Conservation (phyloP, 192 early-diverging fungal species). For the Glomus cerebriforme region DNA sequence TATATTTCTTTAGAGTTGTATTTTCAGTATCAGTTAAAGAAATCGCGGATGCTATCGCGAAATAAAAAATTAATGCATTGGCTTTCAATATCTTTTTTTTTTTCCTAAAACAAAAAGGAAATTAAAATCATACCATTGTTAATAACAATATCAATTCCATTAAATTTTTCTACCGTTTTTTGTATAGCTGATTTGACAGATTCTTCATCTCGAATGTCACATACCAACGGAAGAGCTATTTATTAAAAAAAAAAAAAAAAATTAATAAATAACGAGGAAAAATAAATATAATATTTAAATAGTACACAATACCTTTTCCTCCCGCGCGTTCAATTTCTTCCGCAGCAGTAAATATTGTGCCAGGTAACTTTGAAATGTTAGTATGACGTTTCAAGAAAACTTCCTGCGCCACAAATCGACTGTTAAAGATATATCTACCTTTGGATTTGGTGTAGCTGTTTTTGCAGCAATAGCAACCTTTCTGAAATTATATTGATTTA, state of each 20-base stretch:
- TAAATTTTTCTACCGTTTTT: constrained; percentile 67
- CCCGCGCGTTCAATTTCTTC: constrained; percentile 71
- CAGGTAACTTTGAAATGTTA: constrained; percentile 60
- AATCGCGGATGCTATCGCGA: constrained; percentile 66
- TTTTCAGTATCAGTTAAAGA: constrained; percentile 60
- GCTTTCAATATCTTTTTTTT: not conserved
- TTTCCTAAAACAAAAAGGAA: not conserved
- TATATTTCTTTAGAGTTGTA: constrained; percentile 63
- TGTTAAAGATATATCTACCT: constrained; percentile 40
- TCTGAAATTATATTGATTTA: constrained; percentile 62
- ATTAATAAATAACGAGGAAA: too few species aligned
- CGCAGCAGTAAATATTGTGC: constrained; percentile 82
- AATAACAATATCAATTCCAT: constrained; percentile 81
- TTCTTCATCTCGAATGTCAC: constrained; percentile 82
- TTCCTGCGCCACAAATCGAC: not conserved
- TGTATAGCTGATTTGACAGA: constrained; percentile 70
- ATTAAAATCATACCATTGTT: constrained; percentile 54
- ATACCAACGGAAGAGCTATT: constrained; percentile 71
- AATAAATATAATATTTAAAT: too few species aligned
- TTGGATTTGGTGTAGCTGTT: constrained; percentile 67
- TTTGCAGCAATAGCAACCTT: constrained; percentile 77
- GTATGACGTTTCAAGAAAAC: not conserved
- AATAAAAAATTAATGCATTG: not conserved
- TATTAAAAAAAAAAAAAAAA: too few species aligned
- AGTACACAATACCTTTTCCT: constrained; percentile 49